Conservation (phyloP, 805 yeast genomes). For the Kodamaea kaohsiungensis region DNA sequence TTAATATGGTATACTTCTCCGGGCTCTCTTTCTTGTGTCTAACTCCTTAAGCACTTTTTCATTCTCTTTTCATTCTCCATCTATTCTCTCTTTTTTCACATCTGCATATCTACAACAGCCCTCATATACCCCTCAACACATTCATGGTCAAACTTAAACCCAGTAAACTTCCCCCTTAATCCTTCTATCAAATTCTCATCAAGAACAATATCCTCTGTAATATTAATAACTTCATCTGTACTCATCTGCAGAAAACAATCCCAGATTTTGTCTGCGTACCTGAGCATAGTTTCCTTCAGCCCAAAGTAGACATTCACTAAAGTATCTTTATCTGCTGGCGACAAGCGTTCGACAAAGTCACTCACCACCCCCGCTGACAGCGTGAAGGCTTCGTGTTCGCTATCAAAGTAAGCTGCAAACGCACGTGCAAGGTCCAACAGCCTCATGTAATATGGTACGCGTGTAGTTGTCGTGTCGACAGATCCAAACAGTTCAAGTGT, state of each 20-base stretch:
- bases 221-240: slow-evolving; percentile 11
- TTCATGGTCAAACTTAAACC: slow-evolving; percentile 20
- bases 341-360: not conserved
- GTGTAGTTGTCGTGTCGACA: not conserved
- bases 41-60: too few relatives aligned
- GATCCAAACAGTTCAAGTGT: slow-evolving; percentile 11
- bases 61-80: too few relatives aligned
- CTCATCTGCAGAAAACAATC: slow-evolving; percentile 21
- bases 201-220: slow-evolving; percentile 17
- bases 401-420: not conserved
- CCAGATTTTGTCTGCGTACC: slow-evolving; percentile 25
- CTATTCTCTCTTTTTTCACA: not conserved
- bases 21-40: too few relatives aligned
- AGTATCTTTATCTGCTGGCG: slow-evolving; percentile 14
- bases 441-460: not conserved
- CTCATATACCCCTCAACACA: slow-evolving; percentile 25
- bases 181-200: slow-evolving; percentile 20
- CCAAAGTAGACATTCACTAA: slow-evolving; percentile 27
- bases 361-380: not conserved
- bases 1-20: too few relatives aligned
- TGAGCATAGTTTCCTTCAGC: slow-evolving; percentile 21
- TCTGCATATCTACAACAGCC: slow-evolving; percentile 16
- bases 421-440: not conserved
- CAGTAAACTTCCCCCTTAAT: slow-evolving; percentile 17
- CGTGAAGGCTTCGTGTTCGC: not conserved